These are phyloP conservation scores for Penicillium dipodomyicola DNA, from an alignment of 495 filamentous ascomycete genomes.

Conservation along the genomic window DNA sequence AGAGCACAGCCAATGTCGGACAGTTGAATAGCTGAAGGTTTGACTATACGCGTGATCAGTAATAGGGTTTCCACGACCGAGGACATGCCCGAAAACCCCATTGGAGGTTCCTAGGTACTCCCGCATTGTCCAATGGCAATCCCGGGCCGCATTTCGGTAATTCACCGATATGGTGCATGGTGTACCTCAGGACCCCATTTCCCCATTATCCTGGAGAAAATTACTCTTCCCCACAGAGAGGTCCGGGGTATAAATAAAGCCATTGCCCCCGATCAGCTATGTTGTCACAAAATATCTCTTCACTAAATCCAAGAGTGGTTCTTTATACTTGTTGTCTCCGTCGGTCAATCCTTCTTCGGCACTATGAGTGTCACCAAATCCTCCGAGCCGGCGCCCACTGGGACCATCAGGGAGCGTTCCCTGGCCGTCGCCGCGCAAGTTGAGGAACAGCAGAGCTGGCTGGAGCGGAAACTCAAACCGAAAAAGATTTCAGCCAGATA, in stretches of 20 bases:
- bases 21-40: not conserved
- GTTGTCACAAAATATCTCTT: not conserved
- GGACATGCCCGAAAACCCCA: not conserved
- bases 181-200: not conserved
- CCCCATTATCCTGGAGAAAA: conserved; percentile 8
- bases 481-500: conserved; percentile 28
- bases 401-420: conserved; percentile 9
- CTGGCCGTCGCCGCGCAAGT: conserved; percentile 18
- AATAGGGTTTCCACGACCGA: not conserved
- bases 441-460: conserved; percentile 24
- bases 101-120: not conserved
- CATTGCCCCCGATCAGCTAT: not conserved
- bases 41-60: not conserved
- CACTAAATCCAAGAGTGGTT: not conserved
- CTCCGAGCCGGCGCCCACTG: not conserved
- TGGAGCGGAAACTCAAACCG: conserved; percentile 29
- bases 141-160: not conserved
- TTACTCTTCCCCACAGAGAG: not conserved
- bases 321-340: not conserved
- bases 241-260: conserved; percentile 12
- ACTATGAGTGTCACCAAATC: conserved; percentile 4
- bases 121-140: not conserved
- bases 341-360: not conserved
- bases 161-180: not conserved
- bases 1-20: not conserved